Evolutionary conservation across 148 eudicot genomes (phyloP), one percentile per base, ranked within the genome.

Genomic region (Rhododendron molle): DNA sequence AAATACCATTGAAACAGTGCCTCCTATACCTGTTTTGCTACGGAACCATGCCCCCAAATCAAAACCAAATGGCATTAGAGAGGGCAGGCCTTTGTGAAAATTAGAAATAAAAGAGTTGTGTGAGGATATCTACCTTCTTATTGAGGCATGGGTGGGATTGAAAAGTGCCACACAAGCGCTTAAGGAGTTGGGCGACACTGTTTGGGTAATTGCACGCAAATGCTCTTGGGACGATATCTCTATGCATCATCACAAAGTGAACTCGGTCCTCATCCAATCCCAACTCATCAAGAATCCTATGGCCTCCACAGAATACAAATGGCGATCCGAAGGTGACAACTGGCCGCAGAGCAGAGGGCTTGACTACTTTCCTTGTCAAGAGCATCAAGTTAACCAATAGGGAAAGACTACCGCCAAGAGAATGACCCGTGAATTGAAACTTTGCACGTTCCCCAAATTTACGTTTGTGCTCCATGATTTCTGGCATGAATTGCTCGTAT

Each of bases 191-290:
- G 56, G 89, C 93, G 28, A 93, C 92, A 62, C 92, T 93, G 62
- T 89, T 77, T 38, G 98, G 98, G 87, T 96, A 96, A 88, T 85
- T 92, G 94, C 98, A 94, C 18, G 98, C 91, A 90, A 96, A 96
- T 46, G 96, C 94, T 88, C 98, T 92, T 6, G 98, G 98, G 82
- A 96, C 95, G 15, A 96, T 96, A 87, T 96, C 98, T 89, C 98
- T 89, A 85, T 96, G 98, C 95, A 96, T 88, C 79, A 96, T 92
- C 83, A 96, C 96, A 84, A 91, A 89, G 46, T 92, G 94, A 56
- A 93, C 86, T 65, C 92, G 90, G 86, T 86, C 89, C 83, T 96
- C 96, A 15, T 93, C 91, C 56, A 94, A 82, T 12, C 92, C 93
- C 78, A 94, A 76, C 60, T 90, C 88, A 26, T 90, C 86, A 36